Conservation (phyloP, 306 rosid species). For the Inga laurina region DNA sequence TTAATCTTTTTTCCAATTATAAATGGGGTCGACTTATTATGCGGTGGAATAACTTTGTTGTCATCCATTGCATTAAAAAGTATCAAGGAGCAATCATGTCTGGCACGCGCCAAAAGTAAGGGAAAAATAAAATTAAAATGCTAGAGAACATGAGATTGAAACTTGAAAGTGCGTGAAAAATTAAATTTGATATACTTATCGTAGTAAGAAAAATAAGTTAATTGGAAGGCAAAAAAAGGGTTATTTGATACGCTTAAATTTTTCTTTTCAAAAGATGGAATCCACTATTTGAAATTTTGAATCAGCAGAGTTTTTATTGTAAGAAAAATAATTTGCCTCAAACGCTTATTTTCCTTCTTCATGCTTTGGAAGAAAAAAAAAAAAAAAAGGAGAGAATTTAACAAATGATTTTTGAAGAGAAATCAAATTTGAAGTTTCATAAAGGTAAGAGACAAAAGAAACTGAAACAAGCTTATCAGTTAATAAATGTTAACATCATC, state of each 20-base stretch:
- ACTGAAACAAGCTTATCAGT: background rate
- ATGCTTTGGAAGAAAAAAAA: background rate
- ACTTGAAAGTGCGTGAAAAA: background rate
- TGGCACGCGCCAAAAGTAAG: too few species aligned
- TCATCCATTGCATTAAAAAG: background rate
- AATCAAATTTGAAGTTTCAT: background rate
- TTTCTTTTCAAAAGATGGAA: background rate
- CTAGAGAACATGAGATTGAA: background rate
- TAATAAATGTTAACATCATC: too few species aligned
- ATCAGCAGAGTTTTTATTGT: background rate
- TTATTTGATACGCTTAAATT: too few species aligned
- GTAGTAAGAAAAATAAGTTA: background rate
- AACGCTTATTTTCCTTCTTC: background rate
- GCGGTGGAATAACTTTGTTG: background rate
- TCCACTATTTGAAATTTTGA: background rate
- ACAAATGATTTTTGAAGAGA: background rate
- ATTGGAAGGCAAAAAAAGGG: too few species aligned
- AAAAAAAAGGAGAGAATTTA: background rate
- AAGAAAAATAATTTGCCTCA: background rate
- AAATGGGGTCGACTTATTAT: too few species aligned
- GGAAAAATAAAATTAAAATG: background rate
- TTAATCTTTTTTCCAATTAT: too few species aligned
- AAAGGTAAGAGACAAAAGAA: background rate
- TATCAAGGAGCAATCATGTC: too few species aligned
- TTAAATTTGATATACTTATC: background rate